These are phyloP conservation scores for Fusarium brevicatenulatum DNA, from an alignment of 2,329 filamentous ascomycete species.

Conservation along the genomic window DNA sequence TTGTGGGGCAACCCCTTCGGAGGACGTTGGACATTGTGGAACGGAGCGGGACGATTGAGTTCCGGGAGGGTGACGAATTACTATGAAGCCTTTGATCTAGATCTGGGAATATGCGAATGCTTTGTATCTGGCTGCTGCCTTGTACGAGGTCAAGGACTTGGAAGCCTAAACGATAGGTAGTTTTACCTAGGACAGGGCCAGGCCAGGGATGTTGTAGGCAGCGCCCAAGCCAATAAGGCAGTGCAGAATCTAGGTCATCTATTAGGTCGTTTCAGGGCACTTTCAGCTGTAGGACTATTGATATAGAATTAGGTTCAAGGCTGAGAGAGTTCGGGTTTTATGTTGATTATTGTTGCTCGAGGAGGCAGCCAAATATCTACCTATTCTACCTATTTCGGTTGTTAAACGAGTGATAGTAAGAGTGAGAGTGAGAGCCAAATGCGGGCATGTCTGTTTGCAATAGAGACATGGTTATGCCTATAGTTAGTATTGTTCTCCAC, in stretches of 20 bases:
- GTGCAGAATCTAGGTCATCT: constrained; percentile 23
- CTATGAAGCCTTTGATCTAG: background rate
- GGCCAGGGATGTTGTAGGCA: constrained; percentile 37
- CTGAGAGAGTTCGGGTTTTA: background rate
- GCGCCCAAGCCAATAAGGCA: constrained; percentile 34
- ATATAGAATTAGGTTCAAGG: background rate
- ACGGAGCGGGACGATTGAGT: constrained; percentile 2
- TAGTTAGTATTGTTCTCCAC: background rate
- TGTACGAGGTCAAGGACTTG: constrained; percentile 20
- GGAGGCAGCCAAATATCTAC: background rate
- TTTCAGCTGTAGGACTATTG: constrained; percentile 9
- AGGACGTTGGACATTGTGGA: constrained; percentile 35
- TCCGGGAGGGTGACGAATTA: background rate
- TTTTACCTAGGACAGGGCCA: constrained; percentile 10
- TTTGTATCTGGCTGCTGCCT: constrained; percentile 46
- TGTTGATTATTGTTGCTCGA: background rate
- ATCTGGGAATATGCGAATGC: constrained; percentile 7
- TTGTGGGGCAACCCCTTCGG: constrained; percentile 39
- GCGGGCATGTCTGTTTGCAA: constrained; percentile 17
- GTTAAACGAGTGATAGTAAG: background rate
- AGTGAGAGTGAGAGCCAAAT: background rate
- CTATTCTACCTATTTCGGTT: background rate
- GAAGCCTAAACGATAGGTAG: constrained; percentile 13
- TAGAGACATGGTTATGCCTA: background rate
- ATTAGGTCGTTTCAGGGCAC: constrained; percentile 37